A percentile compares a stretch with the other conserved stretches of the same genome.
Conservation (phyloP, 2,329 filamentous ascomycete genomes). For the Phaeophleospora eucalypticola region DNA sequence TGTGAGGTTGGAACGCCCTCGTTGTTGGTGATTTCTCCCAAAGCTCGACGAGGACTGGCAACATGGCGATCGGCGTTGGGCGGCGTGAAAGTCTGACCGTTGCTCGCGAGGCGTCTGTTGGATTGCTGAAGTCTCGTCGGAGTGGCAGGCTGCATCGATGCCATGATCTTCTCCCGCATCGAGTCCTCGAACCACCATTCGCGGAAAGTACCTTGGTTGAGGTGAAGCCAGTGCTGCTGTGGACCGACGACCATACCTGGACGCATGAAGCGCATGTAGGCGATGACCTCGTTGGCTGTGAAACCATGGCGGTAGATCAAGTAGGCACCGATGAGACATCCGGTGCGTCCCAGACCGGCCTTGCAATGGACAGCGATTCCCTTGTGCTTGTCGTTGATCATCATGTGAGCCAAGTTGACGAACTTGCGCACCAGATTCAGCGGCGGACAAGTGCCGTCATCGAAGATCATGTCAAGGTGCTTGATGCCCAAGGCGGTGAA, state of each 20-base stretch:
- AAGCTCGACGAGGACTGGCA: slow-evolving; percentile 57
- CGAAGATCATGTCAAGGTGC: slow-evolving; percentile 99
- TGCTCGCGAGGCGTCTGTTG: slow-evolving; percentile 53
- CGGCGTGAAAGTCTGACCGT: slow-evolving; percentile 73
- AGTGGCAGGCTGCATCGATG: slow-evolving; percentile 50
- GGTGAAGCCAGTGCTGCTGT: slow-evolving; percentile 97
- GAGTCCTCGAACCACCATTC: slow-evolving; percentile 88
- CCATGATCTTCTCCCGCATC: slow-evolving; percentile 77
- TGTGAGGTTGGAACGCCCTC: slow-evolving; percentile 48
- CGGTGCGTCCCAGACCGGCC: slow-evolving; percentile 89
- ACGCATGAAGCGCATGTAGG: slow-evolving; percentile 98
- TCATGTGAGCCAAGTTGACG: slow-evolving; percentile 89
- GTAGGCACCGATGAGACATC: slow-evolving; percentile 94
- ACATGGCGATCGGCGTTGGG: slow-evolving; percentile 68
- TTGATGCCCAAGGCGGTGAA: slow-evolving; percentile 93
- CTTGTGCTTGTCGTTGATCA: slow-evolving; percentile 85
- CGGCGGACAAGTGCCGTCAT: slow-evolving; percentile 92
- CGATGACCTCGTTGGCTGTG: slow-evolving; percentile 77
- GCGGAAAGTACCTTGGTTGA: slow-evolving; percentile 95
- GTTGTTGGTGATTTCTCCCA: slow-evolving; percentile 92
- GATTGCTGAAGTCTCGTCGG: slow-evolving; percentile 50
- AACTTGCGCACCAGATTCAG: slow-evolving; percentile 88
- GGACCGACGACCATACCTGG: slow-evolving; percentile 98
- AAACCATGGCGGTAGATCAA: slow-evolving; percentile 96
- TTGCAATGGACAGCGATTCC: slow-evolving; percentile 98